A percentile compares a stretch with the other conserved stretches of the same genome.
Evolutionary conservation across 176 grass and related monocot genomes (phyloP).

Genomic region (Thinopyrum elongatum): DNA sequence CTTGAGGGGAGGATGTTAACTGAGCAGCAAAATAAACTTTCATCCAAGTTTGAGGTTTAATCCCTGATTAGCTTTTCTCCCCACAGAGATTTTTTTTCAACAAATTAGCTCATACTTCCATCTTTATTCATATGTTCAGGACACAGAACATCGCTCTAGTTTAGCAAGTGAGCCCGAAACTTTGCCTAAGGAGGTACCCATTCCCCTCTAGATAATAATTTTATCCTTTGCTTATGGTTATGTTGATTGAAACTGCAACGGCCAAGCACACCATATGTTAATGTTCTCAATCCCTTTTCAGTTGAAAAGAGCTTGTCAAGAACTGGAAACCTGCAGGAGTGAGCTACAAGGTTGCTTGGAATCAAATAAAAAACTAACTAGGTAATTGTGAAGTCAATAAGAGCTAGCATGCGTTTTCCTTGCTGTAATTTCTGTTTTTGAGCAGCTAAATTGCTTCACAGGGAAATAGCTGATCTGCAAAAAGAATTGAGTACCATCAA

Average conservation of each 20-base stretch:
- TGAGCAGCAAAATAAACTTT: conserved; percentile 41
- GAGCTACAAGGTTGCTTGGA: conserved; percentile 73
- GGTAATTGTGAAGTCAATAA: conserved; percentile 44
- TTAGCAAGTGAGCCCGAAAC: conserved; percentile 42
- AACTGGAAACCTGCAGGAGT: conserved; percentile 65
- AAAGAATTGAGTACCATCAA: conserved; percentile 46
- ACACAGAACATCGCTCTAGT: conserved; percentile 28
- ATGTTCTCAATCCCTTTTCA: conserved; percentile 35
- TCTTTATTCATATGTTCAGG: conserved; percentile 34
- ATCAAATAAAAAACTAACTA: conserved; percentile 73
- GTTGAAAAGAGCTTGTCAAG: conserved; percentile 56
- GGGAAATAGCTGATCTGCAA: conserved; percentile 66
- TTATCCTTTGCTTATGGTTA: not conserved
- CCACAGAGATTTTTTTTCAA: not conserved
- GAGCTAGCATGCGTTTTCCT: not conserved
- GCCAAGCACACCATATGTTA: not conserved
- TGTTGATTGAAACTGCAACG: conserved; percentile 14
- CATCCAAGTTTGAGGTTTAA: conserved; percentile 47
- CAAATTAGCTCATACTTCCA: not conserved
- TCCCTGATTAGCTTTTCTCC: conserved; percentile 15
- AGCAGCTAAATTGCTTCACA: conserved; percentile 31
- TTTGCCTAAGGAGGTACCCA: conserved; percentile 54
- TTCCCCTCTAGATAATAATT: conserved; percentile 9
- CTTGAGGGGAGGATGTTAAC: conserved; percentile 59
- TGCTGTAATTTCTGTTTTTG: conserved; percentile 24